Percentiles rank a stretch among this genome's conserved stretches.
Evolutionary conservation across 768 basidiomycete genomes (phyloP).

Genomic region (Macrolepiota dolichaula): DNA sequence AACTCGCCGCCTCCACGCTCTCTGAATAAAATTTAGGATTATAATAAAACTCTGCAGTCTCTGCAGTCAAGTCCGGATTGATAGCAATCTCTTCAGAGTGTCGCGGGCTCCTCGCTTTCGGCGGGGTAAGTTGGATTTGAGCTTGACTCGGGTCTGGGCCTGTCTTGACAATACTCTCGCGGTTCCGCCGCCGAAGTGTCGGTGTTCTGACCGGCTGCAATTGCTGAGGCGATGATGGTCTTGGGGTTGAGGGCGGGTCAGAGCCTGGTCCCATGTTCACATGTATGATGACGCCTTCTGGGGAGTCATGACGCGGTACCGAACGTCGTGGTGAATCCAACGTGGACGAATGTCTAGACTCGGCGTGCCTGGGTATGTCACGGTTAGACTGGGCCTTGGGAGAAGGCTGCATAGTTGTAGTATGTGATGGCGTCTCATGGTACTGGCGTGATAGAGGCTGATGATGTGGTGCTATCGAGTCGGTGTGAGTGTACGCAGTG

Average conservation of each 20-base stretch:
- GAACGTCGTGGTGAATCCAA: background rate
- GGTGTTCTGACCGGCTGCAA: background rate
- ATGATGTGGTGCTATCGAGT: background rate
- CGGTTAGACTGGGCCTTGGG: background rate
- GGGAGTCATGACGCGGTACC: conserved; percentile 1
- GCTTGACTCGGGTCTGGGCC: background rate
- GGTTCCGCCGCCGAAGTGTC: background rate
- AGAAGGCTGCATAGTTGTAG: background rate
- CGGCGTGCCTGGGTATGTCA: background rate
- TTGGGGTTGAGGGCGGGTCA: background rate
- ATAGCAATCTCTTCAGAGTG: background rate
- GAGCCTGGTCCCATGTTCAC: background rate
- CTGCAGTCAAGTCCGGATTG: background rate
- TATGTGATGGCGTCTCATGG: background rate
- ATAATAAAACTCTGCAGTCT: too few relatives aligned
- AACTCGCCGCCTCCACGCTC: too few relatives aligned
- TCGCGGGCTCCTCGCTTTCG: background rate
- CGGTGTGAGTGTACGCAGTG: background rate
- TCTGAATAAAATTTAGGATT: too few relatives aligned
- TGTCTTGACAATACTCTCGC: background rate
- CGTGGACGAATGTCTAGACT: background rate
- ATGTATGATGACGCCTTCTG: background rate
- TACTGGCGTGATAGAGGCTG: background rate
- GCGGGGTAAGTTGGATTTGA: background rate
- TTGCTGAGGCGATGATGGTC: background rate